Evolutionary conservation across 2,329 filamentous ascomycete genomes (phyloP).

Genomic region (Coniochaeta pulveracea): DNA sequence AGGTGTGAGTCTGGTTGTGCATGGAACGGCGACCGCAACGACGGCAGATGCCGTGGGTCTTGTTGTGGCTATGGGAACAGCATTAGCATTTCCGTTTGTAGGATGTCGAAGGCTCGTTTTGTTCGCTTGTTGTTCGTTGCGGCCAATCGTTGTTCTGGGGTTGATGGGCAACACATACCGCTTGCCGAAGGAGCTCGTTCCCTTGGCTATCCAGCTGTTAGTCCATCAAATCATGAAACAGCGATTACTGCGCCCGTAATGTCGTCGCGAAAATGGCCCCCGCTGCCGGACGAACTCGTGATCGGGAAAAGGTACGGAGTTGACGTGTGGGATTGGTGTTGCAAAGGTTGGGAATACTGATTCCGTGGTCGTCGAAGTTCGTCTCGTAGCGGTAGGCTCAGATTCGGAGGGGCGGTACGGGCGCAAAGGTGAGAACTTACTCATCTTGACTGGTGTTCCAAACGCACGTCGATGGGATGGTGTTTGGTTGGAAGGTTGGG

Average conservation of each 20-base stretch:
- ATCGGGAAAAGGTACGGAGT: not conserved
- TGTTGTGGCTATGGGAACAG: conserved; percentile 63
- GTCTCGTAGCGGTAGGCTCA: conserved; percentile 6
- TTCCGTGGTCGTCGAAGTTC: conserved; percentile 9
- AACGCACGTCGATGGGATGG: not conserved
- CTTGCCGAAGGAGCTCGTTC: conserved; percentile 46
- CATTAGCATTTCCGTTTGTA: conserved; percentile 2
- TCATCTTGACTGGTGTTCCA: conserved; percentile 36
- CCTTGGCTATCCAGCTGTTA: conserved; percentile 34
- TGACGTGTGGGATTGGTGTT: not conserved
- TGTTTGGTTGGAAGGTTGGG: conserved; percentile 3
- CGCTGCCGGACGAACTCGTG: conserved; percentile 1
- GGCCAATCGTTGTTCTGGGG: not conserved
- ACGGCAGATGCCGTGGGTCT: conserved; percentile 97
- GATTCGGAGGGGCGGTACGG: not conserved
- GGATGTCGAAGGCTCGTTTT: not conserved
- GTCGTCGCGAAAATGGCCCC: not conserved
- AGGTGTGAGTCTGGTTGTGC: conserved; percentile 99
- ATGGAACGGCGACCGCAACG: conserved; percentile 95
- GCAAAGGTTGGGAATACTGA: not conserved
- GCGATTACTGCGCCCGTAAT: too few species aligned
- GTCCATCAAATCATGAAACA: conserved; percentile 9
- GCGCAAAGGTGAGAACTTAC: conserved; percentile 27
- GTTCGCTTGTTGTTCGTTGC: too few species aligned
- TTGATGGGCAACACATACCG: conserved; percentile 15